Evolutionary conservation across 2,329 filamentous ascomycete genomes (phyloP).

Genomic region (Fusarium nanum): DNA sequence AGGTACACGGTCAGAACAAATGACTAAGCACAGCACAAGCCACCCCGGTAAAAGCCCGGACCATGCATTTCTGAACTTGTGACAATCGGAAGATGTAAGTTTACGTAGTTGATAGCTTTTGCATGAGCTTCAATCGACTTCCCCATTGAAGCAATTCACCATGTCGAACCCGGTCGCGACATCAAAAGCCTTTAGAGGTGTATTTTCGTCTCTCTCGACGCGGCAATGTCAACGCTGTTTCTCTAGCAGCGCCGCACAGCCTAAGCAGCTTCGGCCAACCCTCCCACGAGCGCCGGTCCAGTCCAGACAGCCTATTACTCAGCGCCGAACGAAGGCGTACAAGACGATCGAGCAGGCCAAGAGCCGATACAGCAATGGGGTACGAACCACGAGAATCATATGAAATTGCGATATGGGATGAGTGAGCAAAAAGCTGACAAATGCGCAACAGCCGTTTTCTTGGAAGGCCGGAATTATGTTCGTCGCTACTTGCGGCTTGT

Average conservation of each 20-base stretch:
- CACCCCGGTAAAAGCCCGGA: constrained; percentile 45
- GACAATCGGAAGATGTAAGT: constrained; percentile 47
- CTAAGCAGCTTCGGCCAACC: constrained; percentile 52
- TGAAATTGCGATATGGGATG: background rate
- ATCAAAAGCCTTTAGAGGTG: constrained; percentile 52
- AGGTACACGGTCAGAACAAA: constrained; percentile 17
- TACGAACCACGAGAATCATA: constrained; percentile 48
- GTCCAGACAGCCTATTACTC: constrained; percentile 51
- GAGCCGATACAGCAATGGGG: constrained; percentile 67
- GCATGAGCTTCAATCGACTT: constrained; percentile 27
- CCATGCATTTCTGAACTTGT: constrained; percentile 41
- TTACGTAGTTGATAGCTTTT: constrained; percentile 38
- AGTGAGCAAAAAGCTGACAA: constrained; percentile 42
- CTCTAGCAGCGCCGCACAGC: constrained; percentile 51
- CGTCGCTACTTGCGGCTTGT: constrained; percentile 77
- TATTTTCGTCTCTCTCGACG: constrained; percentile 48
- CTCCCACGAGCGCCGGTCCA: constrained; percentile 49
- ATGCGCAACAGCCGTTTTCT: constrained; percentile 79
- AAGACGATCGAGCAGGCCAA: constrained; percentile 70
- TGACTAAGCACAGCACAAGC: constrained; percentile 39
- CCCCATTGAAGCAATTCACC: constrained; percentile 25
- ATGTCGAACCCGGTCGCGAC: constrained; percentile 56
- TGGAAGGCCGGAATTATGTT: constrained; percentile 92
- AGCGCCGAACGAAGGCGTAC: constrained; percentile 55
- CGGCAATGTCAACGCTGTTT: constrained; percentile 59